phyloP scores from a whole-genome alignment of 345 rosid species.

The Hevea brasiliensis region DNA sequence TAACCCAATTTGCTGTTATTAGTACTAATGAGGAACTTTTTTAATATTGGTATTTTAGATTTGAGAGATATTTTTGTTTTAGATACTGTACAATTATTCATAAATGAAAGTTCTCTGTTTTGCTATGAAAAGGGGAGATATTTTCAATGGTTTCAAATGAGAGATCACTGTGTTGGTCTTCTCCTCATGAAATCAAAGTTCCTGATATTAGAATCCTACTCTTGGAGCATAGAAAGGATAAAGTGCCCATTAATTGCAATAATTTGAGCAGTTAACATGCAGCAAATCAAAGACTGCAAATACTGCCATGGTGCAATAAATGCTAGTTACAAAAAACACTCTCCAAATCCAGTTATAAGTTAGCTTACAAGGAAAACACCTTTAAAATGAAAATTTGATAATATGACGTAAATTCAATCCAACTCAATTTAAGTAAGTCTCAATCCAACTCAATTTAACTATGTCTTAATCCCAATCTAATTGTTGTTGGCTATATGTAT shows the following conservation, averaged over 20 bases:
- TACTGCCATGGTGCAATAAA: not conserved
- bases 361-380: not conserved
- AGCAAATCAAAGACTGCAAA: too few relatives aligned
- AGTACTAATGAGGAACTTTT: not conserved
- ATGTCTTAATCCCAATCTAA: not conserved
- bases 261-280: not conserved
- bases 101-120: not conserved
- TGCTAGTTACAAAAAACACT: not conserved
- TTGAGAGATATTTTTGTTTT: not conserved
- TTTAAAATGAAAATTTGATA: not conserved
- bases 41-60: not conserved
- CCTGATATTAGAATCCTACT: not conserved
- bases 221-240: not conserved
- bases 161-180: not conserved
- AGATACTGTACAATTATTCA: not conserved
- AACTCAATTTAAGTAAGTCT: not conserved
- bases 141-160: not conserved
- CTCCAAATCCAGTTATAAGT: not conserved
- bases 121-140: not conserved
- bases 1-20: not conserved
- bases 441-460: not conserved
- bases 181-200: not conserved
- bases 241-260: not conserved
- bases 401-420: not conserved
- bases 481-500: not conserved